Evolutionary conservation across 805 yeast genomes (phyloP).

Genomic region (Metschnikowia continentalis): DNA sequence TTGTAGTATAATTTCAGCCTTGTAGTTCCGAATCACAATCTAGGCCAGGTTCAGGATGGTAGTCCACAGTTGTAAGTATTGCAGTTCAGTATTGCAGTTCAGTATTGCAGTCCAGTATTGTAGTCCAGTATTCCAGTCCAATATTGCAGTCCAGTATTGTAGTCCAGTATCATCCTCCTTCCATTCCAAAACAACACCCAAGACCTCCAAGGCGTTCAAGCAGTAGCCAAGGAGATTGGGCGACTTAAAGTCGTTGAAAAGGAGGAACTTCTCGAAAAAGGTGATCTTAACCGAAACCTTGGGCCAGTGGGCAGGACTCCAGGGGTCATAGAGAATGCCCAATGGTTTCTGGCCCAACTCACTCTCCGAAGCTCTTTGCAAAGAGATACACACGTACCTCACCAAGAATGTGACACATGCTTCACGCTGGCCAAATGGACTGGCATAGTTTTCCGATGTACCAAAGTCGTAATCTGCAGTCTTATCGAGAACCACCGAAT

Average conservation of each 20-base stretch:
- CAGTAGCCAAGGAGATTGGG: slow-evolving; percentile 72
- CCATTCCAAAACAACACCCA: slow-evolving; percentile 77
- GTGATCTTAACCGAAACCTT: slow-evolving; percentile 83
- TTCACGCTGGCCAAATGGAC: slow-evolving; percentile 79
- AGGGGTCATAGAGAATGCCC: slow-evolving; percentile 66
- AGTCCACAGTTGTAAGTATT: too few species aligned
- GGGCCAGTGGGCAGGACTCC: slow-evolving; percentile 76
- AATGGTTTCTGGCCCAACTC: slow-evolving; percentile 79
- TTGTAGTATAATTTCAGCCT: too few species aligned
- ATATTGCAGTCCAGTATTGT: too few species aligned
- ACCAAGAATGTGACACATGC: slow-evolving; percentile 87
- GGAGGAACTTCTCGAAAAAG: slow-evolving; percentile 83
- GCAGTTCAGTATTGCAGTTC: too few species aligned
- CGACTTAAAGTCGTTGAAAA: slow-evolving; percentile 70
- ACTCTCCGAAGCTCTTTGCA: slow-evolving; percentile 78
- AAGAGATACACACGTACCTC: slow-evolving; percentile 81
- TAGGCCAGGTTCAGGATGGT: too few species aligned
- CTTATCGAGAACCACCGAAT: background rate
- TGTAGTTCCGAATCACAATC: too few species aligned
- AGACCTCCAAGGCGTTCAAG: slow-evolving; percentile 85
- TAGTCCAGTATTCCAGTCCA: too few species aligned
- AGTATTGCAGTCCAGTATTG: too few species aligned
- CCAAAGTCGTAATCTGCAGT: slow-evolving; percentile 32
- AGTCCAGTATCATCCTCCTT: slow-evolving; percentile 61
- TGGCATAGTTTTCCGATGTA: slow-evolving; percentile 48